These are phyloP conservation scores for Bocquillonia castaneifolia DNA, from an alignment of 441 rosid species.

Conservation along the genomic window DNA sequence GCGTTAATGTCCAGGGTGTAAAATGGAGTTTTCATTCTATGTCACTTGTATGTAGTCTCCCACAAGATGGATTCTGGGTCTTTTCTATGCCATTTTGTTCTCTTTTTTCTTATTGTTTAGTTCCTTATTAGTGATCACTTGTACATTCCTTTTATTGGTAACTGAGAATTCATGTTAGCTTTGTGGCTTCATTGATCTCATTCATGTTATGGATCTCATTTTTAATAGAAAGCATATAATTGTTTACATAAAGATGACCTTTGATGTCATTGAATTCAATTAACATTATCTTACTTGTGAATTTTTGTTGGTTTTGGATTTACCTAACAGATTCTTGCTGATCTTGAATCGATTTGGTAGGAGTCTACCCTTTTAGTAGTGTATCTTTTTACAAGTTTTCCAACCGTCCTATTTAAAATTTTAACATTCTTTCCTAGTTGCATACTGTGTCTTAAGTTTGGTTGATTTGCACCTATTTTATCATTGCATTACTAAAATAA, in stretches of 20 bases:
- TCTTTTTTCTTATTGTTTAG: too few relatives aligned
- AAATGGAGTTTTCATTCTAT: too few relatives aligned
- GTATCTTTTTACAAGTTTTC: conserved; percentile 39
- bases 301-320: neutral
- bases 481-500: neutral
- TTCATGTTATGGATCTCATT: neutral
- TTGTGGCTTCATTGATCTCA: neutral
- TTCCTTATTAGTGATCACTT: too few relatives aligned
- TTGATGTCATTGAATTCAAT: neutral
- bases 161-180: too few relatives aligned
- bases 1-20: too few relatives aligned
- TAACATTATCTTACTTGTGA: conserved; percentile 1
- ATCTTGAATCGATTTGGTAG: conserved; percentile 36
- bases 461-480: neutral
- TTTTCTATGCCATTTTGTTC: too few relatives aligned
- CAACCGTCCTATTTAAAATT: conserved; percentile 37
- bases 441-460: neutral
- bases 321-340: conserved; percentile 38
- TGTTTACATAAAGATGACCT: neutral
- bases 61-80: too few relatives aligned
- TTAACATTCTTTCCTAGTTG: conserved; percentile 33
- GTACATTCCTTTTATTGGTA: too few relatives aligned
- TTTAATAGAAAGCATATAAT: too few relatives aligned
- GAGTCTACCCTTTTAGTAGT: conserved; percentile 36
- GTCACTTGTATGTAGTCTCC: too few relatives aligned